Evolutionary conservation across 208 protist species (phyloP).

Genomic region (Leptomonas pyrrhocoris): DNA sequence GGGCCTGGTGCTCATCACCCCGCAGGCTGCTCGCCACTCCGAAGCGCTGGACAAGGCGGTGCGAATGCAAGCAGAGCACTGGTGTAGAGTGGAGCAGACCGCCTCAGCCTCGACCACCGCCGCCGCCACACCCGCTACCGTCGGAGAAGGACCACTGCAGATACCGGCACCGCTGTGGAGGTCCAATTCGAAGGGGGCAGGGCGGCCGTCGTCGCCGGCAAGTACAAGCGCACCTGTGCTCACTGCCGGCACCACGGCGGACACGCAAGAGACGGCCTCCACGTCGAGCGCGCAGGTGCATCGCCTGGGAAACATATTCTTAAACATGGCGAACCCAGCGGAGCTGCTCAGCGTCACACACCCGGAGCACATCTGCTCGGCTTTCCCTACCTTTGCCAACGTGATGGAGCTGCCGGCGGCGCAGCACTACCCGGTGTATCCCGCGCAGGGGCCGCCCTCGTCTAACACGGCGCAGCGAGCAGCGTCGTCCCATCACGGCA

Average conservation of each 20-base stretch:
- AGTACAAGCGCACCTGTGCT: neutral
- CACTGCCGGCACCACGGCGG: conserved; percentile 4
- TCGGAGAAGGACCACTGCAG: neutral
- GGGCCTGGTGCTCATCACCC: conserved; percentile 28
- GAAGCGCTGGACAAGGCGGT: conserved; percentile 6
- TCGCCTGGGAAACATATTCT: conserved; percentile 20
- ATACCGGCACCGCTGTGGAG: neutral
- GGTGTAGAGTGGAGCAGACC: conserved; percentile 20
- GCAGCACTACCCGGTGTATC: conserved; percentile 5
- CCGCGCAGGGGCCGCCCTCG: neutral
- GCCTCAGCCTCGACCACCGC: neutral
- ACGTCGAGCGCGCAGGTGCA: conserved; percentile 7
- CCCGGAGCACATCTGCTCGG: conserved; percentile 20
- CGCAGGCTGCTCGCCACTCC: neutral
- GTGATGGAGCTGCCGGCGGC: conserved; percentile 23
- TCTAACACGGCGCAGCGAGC: neutral
- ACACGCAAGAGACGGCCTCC: neutral
- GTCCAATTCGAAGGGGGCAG: neutral
- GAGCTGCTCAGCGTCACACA: conserved; percentile 28
- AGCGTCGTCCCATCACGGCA: neutral
- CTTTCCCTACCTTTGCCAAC: conserved; percentile 12
- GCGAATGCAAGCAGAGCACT: conserved; percentile 22
- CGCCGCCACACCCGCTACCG: neutral
- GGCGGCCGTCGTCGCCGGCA: neutral
- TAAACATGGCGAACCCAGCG: conserved; percentile 27